Conservation (phyloP, 345 rosid genomes). For the Euphorbia lathyris region DNA sequence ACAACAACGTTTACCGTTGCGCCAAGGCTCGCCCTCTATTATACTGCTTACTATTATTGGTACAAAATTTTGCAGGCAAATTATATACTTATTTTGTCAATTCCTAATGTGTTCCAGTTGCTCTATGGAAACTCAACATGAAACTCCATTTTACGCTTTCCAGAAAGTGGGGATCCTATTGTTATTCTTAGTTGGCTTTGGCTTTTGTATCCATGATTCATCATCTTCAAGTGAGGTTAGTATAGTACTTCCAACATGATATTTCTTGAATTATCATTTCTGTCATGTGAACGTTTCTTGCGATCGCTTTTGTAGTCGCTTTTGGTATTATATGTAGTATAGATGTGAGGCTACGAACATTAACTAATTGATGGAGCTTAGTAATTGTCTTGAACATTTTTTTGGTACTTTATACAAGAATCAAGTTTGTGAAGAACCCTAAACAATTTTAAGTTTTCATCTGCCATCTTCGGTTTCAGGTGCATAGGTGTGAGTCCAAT, state of each 20-base stretch:
- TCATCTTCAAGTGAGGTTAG: constrained; percentile 31
- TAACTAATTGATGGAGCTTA: background rate
- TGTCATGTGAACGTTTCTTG: background rate
- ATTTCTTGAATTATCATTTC: background rate
- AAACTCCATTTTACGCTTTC: background rate
- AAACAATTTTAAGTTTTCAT: background rate
- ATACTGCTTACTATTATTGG: too few species aligned
- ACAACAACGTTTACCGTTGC: too few species aligned
- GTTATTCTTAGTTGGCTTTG: constrained; percentile 19
- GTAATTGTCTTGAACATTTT: background rate
- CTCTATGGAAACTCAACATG: background rate
- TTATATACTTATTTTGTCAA: too few species aligned
- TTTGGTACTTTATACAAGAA: background rate
- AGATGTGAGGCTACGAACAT: background rate
- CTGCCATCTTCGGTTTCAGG: constrained; percentile 25
- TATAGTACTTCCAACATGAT: background rate
- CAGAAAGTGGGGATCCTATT: constrained; percentile 22
- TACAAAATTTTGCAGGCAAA: too few species aligned
- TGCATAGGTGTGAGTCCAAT: constrained; percentile 9
- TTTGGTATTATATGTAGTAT: background rate
- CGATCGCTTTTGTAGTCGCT: background rate
- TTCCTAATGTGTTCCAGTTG: background rate
- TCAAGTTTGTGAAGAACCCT: background rate
- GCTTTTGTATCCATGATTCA: constrained; percentile 5
- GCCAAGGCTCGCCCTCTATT: too few species aligned